These are phyloP conservation scores for Triadica sebifera DNA, from an alignment of 345 rosid genomes.

Conservation along the genomic window DNA sequence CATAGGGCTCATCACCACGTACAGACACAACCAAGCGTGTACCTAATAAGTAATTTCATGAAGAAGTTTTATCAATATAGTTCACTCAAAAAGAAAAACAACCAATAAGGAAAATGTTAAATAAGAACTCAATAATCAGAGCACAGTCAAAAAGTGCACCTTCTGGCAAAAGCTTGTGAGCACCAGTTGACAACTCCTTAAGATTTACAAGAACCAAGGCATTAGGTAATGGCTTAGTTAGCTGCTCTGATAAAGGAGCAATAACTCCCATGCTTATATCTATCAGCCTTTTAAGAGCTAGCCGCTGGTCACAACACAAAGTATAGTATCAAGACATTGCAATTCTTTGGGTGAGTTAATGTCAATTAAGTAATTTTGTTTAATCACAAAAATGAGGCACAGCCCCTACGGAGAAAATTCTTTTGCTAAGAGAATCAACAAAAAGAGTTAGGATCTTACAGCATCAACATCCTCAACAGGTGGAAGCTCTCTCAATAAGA, in stretches of 20 bases:
- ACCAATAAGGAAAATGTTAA: conserved; percentile 3
- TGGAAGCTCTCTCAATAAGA: conserved; percentile 83
- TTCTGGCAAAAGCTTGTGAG: conserved; percentile 93
- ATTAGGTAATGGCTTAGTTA: conserved; percentile 88
- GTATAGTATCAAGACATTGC: not conserved
- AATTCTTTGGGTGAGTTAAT: not conserved
- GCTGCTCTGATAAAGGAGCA: conserved; percentile 88
- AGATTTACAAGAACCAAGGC: conserved; percentile 92
- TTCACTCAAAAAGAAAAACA: not conserved
- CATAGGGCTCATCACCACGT: conserved; percentile 75
- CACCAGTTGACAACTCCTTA: conserved; percentile 83
- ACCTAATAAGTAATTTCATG: conserved; percentile 43
- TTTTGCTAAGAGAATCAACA: conserved; percentile 9
- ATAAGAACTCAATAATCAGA: conserved; percentile 10
- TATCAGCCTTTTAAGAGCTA: conserved; percentile 87
- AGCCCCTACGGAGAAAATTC: not conserved
- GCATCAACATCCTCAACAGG: conserved; percentile 76
- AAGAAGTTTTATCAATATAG: conserved; percentile 1
- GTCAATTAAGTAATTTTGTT: not conserved
- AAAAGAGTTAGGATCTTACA: conserved; percentile 48
- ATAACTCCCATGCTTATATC: conserved; percentile 94
- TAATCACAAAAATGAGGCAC: conserved; percentile 6
- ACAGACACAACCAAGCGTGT: conserved; percentile 85
- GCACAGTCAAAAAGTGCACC: conserved; percentile 43
- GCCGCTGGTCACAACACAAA: conserved; percentile 52